Evolutionary conservation across 2,329 filamentous ascomycete species (phyloP), one percentile per base, ranked within the genome.

Genomic region (Ceratocystis cacaofunesta): DNA sequence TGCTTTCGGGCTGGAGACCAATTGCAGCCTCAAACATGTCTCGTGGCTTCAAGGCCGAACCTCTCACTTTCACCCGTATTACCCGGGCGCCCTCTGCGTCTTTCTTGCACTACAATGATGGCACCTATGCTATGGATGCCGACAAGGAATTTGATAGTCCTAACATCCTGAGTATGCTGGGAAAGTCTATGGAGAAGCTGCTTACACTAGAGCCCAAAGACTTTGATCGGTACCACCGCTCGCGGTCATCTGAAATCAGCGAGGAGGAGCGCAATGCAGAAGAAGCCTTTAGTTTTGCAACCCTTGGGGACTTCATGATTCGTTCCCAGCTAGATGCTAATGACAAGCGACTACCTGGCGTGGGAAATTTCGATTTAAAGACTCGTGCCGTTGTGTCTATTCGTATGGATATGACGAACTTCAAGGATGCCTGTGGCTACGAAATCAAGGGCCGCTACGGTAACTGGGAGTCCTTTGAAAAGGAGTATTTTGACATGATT

Each of bases 401-500:
- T 68, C 90, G 94, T 32, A 96, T 96, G 90, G 87, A 95, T 70
- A 80, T 88, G 0, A 71, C 73, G 3, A 82, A 87, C 19, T 89
- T 87, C 71, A 80, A 92, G 69, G 80, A 86, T 61, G 91, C 90
- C 32, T 77, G 86, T 12, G 92, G 90, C 2, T 99, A 99, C 73
- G 89, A 99, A 74, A 91, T 99, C 70, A 86, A 85, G 67, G 76
- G 80, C 48, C 84, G 84, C 0, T 84, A 85, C 64, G 95, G 95
- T 17, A 79, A 85, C 66, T 99, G 83, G 80, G 88, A 95, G 73
- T 97, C 92, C 0, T 99, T 87, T 73, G 94, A 99, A 76, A 85
- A 92, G 67, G 95, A 99, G 72, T 96, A 94, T 74, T 95, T 87
- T 73, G 94, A 99, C 74, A 95, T 99, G 91, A 92, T 95, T 67